Percentiles rank a stretch among this genome's conserved stretches.
phyloP scores from a whole-genome alignment of 768 basidiomycete genomes.

The Tylopilus rubrobrunneus region DNA sequence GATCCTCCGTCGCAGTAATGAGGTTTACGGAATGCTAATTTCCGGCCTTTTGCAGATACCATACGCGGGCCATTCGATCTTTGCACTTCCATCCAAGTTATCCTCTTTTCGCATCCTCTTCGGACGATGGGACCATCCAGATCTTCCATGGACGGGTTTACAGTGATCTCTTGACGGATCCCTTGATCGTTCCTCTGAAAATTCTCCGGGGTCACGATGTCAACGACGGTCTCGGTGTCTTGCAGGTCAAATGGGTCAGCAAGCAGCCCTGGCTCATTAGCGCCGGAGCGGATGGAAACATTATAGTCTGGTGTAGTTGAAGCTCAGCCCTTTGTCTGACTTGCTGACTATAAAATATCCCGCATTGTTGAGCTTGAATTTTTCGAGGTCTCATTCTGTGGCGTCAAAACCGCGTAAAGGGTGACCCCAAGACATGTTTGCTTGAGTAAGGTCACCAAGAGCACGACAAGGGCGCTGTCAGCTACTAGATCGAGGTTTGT shows the following conservation, averaged over 20 bases:
- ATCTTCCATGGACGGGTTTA: constrained; percentile 95
- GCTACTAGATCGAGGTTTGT: not conserved
- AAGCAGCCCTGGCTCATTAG: constrained; percentile 91
- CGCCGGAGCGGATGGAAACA: constrained; percentile 88
- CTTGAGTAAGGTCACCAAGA: constrained; percentile 11
- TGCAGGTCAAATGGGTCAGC: constrained; percentile 86
- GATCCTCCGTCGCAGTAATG: not conserved
- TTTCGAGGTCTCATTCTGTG: constrained; percentile 7
- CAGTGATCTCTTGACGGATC: constrained; percentile 94
- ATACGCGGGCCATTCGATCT: constrained; percentile 88
- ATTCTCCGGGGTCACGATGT: constrained; percentile 90
- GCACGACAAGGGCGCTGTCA: constrained; percentile 3
- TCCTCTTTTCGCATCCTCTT: constrained; percentile 94
- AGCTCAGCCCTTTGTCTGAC: constrained; percentile 29
- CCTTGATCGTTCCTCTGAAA: constrained; percentile 95
- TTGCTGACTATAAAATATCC: constrained; percentile 22
- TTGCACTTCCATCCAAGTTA: constrained; percentile 92
- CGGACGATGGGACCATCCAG: constrained; percentile 96
- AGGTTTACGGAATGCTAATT: constrained; percentile 9
- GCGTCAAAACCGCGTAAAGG: constrained; percentile 16
- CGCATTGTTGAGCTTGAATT: constrained; percentile 23
- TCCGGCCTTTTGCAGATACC: constrained; percentile 57
- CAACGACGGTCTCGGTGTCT: constrained; percentile 82
- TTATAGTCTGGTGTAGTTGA: constrained; percentile 84
- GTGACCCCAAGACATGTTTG: constrained; percentile 1